These are phyloP conservation scores for Penicillium sumatraense DNA, from an alignment of 2,329 filamentous ascomycete species.

Conservation along the genomic window DNA sequence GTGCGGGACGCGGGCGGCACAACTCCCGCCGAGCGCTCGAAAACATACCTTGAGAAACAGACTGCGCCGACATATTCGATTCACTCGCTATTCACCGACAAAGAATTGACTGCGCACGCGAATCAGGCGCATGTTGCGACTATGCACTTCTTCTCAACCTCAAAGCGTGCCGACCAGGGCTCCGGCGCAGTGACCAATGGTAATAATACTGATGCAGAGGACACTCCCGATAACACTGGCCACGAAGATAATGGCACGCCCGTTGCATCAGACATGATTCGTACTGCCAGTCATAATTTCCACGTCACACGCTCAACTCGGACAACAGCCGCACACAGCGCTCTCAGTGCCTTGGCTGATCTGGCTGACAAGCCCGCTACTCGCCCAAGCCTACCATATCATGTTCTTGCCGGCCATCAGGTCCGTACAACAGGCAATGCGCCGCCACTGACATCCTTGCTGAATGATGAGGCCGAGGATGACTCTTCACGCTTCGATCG, in stretches of 20 bases:
- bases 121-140: slow-evolving; percentile 65
- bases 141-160: slow-evolving; percentile 62
- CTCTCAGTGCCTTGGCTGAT: slow-evolving; percentile 60
- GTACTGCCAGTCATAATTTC: slow-evolving; percentile 61
- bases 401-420: slow-evolving; percentile 52
- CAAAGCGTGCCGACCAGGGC: slow-evolving; percentile 50
- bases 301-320: slow-evolving; percentile 60
- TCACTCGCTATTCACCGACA: slow-evolving; percentile 69
- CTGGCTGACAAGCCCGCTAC: slow-evolving; percentile 56
- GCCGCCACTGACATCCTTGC: slow-evolving; percentile 47
- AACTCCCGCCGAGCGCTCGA: slow-evolving; percentile 58
- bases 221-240: slow-evolving; percentile 43
- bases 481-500: slow-evolving; percentile 49
- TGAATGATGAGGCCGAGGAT: slow-evolving; percentile 54
- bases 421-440: slow-evolving; percentile 49
- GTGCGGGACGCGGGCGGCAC: slow-evolving; percentile 53
- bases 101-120: slow-evolving; percentile 66
- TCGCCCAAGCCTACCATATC: slow-evolving; percentile 51
- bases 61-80: slow-evolving; percentile 64
- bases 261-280: slow-evolving; percentile 61
- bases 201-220: slow-evolving; percentile 48
- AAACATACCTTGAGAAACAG: slow-evolving; percentile 60
- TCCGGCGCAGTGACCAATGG: slow-evolving; percentile 44
- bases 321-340: slow-evolving; percentile 54
- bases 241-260: slow-evolving; percentile 48